Evolutionary conservation across 768 basidiomycete species (phyloP).

Genomic region (Lactarius quietus): DNA sequence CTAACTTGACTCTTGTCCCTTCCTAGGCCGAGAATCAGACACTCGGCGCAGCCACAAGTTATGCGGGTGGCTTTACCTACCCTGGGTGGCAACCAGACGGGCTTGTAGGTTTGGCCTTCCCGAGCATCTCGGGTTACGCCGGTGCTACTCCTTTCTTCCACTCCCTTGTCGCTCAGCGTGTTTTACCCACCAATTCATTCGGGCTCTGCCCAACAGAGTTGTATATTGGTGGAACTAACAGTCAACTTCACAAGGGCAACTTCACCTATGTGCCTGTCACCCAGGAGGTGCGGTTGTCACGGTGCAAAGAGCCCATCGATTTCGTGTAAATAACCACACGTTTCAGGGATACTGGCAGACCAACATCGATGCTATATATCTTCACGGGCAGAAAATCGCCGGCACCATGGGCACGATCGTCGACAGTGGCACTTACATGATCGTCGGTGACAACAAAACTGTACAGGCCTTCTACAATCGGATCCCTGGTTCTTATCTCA

Average conservation of each 20-base stretch:
- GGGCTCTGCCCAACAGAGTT: constrained; percentile 41
- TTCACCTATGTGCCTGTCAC: constrained; percentile 13
- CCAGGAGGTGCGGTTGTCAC: constrained; percentile 2
- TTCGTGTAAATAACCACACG: neutral
- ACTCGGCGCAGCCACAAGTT: constrained; percentile 44
- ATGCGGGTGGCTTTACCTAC: constrained; percentile 24
- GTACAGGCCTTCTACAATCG: constrained; percentile 15
- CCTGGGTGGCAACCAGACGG: constrained; percentile 39
- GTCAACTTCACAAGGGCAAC: neutral
- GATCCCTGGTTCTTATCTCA: constrained; percentile 11
- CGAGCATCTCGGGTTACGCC: constrained; percentile 28
- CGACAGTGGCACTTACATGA: constrained; percentile 25
- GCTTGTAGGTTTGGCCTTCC: constrained; percentile 41
- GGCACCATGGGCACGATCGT: constrained; percentile 14
- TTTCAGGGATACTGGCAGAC: constrained; percentile 27
- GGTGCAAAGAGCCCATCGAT: neutral
- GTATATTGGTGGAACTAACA: constrained; percentile 15
- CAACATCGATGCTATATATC: constrained; percentile 12
- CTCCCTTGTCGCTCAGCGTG: constrained; percentile 36
- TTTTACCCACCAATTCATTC: constrained; percentile 39
- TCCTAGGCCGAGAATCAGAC: constrained; percentile 36
- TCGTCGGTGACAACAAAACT: constrained; percentile 19
- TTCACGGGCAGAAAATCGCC: neutral
- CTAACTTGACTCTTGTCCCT: neutral
- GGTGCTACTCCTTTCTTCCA: neutral